Evolutionary conservation across 2,329 filamentous ascomycete genomes (phyloP), one percentile per base, ranked within the genome.

Genomic region (Phialemonium atrogriseum): DNA sequence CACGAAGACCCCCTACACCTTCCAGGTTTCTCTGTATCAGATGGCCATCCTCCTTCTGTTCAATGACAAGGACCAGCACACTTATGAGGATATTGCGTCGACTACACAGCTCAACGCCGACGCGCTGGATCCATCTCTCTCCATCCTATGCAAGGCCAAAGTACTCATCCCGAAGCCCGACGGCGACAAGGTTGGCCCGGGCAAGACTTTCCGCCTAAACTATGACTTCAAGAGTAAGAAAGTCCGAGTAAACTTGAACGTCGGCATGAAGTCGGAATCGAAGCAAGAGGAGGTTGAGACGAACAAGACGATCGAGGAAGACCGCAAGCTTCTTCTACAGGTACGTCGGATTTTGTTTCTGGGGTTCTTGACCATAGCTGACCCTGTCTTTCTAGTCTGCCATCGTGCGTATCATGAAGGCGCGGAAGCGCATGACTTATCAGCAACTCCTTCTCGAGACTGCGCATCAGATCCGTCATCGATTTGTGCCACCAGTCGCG

Each of bases 331-430:
- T 39, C 74, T 98, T 37, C 83, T 96, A 54, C 91, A 98, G 80
- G 89, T 94, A 73, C 59, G 80, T 30, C 14, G 7, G 3, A 11
- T n/a, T n/a, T 18, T 27, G 2, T 20, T 14, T 10, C 19, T 26
- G 25, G 5, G 8, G 16, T 18, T 2, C 19, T 12, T 4, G 5
- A 24, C 15, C 14, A 3, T 17, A 21, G 10, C 39, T 50, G 40
- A 49, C 38, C 7, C 28, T 10, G 31, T 10, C 25, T 40, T 30
- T 34, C 8, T 44, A 98, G 89, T 96, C 91, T 40, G 88, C 89
- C 15, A 96, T 98, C 57, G 91, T 98, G 35, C 85, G 91, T 51
- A 95, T 98, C 66, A 98, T 98, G 91, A 98, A 98, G 68, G 93
- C 89, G 4, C 82, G 91, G 39, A 96, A 98, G 77, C 85, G 82